phyloP scores from a whole-genome alignment of 768 basidiomycete genomes.

The Crucibulum laeve region DNA sequence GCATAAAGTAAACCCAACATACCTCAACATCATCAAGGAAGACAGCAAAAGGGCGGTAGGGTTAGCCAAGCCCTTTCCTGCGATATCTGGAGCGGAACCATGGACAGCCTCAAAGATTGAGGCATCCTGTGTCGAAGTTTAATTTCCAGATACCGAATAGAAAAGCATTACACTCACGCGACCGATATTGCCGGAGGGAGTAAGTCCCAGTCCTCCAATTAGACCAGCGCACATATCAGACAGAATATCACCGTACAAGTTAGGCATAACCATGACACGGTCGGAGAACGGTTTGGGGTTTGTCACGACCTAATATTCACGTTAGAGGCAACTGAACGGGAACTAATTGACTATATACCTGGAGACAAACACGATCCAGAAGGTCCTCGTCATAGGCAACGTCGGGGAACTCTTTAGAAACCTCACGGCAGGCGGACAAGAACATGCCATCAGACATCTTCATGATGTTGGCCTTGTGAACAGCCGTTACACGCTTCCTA shows the following conservation, averaged over 20 bases:
- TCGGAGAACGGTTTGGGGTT: slow-evolving; percentile 93
- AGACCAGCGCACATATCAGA: slow-evolving; percentile 99
- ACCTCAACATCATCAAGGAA: slow-evolving; percentile 98
- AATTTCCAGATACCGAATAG: slow-evolving; percentile 1
- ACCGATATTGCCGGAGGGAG: slow-evolving; percentile 97
- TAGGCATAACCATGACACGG: slow-evolving; percentile 99
- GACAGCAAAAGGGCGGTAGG: slow-evolving; percentile 97
- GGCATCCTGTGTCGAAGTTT: slow-evolving; percentile 61
- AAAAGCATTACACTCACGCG: slow-evolving; percentile 46
- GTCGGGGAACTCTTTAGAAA: slow-evolving; percentile 93
- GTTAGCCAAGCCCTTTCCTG: slow-evolving; percentile 93
- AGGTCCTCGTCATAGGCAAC: slow-evolving; percentile 96
- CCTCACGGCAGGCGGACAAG: slow-evolving; percentile 92
- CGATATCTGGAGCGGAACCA: slow-evolving; percentile 99
- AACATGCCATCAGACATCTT: slow-evolving; percentile 99
- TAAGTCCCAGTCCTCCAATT: slow-evolving; percentile 96
- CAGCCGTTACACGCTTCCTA: slow-evolving; percentile 91
- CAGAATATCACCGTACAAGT: slow-evolving; percentile 92
- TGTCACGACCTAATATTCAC: slow-evolving; percentile 63
- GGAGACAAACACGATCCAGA: slow-evolving; percentile 92
- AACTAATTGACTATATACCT: slow-evolving; percentile 40
- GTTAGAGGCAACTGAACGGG: not conserved
- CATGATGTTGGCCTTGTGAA: slow-evolving; percentile 99
- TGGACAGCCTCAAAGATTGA: slow-evolving; percentile 99
- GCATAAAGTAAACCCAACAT: too few species aligned